Evolutionary conservation across 2,329 filamentous ascomycete species (phyloP).

Genomic region (Cytospora paraplurivora): DNA sequence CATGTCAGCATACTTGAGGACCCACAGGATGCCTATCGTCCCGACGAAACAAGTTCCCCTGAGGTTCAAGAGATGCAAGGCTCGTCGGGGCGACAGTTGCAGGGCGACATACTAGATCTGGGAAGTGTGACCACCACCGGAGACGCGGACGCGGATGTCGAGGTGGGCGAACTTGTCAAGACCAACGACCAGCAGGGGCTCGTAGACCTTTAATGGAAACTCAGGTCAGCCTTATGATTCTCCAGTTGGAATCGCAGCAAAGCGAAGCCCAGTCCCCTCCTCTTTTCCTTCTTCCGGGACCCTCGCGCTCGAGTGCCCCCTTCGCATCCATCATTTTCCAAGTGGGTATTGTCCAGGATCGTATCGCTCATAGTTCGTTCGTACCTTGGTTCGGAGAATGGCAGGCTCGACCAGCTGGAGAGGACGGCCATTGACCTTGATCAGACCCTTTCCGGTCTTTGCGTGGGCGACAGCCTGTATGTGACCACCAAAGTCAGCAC

Average conservation of each 20-base stretch:
- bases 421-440: slow-evolving; percentile 99
- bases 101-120: slow-evolving; percentile 65
- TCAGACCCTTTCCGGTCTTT: slow-evolving; percentile 63
- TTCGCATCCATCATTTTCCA: neutral
- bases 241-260: neutral
- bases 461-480: slow-evolving; percentile 29
- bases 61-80: neutral
- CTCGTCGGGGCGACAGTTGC: neutral
- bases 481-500: slow-evolving; percentile 24
- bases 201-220: slow-evolving; percentile 72
- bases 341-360: neutral
- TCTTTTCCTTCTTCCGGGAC: neutral
- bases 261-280: neutral
- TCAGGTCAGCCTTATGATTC: slow-evolving; percentile 29
- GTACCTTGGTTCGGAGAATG: slow-evolving; percentile 95
- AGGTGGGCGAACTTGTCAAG: slow-evolving; percentile 96
- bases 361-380: slow-evolving; percentile 32
- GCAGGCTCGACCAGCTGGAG: slow-evolving; percentile 92
- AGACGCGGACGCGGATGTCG: slow-evolving; percentile 96
- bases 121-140: slow-evolving; percentile 95
- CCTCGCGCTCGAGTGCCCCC: neutral
- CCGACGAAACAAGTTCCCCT: neutral
- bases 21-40: neutral
- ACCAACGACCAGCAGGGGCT: slow-evolving; percentile 94
- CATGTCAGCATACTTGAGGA: slow-evolving; percentile 18